These are phyloP conservation scores for Rutstroemia sp. DNA, from an alignment of 2,329 filamentous ascomycete species.

Conservation along the genomic window DNA sequence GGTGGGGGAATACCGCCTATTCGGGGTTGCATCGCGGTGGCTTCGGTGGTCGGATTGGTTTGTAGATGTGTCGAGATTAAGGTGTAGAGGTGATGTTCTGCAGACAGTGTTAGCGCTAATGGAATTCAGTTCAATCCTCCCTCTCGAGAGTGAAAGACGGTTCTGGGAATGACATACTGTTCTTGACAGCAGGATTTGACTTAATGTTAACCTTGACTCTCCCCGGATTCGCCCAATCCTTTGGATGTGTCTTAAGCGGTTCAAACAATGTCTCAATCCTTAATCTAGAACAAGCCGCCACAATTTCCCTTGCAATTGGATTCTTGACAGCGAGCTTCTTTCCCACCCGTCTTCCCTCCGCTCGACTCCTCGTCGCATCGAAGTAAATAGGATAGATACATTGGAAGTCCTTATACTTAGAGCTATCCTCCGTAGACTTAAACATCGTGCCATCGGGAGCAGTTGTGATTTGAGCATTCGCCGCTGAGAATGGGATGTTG, in stretches of 20 bases:
- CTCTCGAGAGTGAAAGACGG: background rate
- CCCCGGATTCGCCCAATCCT: constrained; percentile 96
- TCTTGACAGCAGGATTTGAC: constrained; percentile 52
- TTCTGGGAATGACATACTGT: constrained; percentile 41
- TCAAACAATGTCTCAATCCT: constrained; percentile 73
- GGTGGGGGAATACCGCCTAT: constrained; percentile 63
- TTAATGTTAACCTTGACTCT: constrained; percentile 74
- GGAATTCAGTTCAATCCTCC: too few species aligned
- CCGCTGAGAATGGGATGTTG: constrained; percentile 32
- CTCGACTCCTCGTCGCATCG: constrained; percentile 65
- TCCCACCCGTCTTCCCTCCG: constrained; percentile 74
- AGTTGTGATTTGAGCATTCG: constrained; percentile 31
- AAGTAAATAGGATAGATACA: constrained; percentile 97
- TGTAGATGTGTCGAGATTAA: constrained; percentile 71
- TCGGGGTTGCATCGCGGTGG: constrained; percentile 61
- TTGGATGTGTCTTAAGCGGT: constrained; percentile 85
- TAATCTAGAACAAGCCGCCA: constrained; percentile 71
- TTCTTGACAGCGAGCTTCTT: constrained; percentile 67
- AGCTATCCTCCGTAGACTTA: constrained; percentile 38
- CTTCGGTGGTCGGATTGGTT: constrained; percentile 68
- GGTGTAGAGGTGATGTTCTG: constrained; percentile 81
- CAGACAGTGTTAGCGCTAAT: too few species aligned
- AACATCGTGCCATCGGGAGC: constrained; percentile 31
- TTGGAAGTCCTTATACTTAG: constrained; percentile 67
- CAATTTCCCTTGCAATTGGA: constrained; percentile 83